Conservation (phyloP, 345 rosid species). For the Heritiera fomes region DNA sequence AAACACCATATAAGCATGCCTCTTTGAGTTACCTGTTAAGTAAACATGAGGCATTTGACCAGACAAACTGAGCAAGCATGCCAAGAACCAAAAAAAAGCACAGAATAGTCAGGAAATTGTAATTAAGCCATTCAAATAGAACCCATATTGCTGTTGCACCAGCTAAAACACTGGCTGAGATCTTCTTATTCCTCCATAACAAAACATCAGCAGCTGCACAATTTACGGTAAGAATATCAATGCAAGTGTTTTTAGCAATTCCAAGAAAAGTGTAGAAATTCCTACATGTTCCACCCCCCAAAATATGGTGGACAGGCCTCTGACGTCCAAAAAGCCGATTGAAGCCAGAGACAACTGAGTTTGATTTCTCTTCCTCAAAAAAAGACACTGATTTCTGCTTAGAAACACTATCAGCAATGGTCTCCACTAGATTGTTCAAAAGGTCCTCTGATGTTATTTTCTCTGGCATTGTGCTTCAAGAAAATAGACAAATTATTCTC, state of each 20-base stretch:
- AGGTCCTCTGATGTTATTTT: slow-evolving; percentile 60
- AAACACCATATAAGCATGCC: slow-evolving; percentile 8
- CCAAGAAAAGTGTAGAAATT: slow-evolving; percentile 1
- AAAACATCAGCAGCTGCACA: slow-evolving; percentile 74
- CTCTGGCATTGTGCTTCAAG: slow-evolving; percentile 58
- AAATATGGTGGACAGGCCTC: slow-evolving; percentile 64
- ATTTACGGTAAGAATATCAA: slow-evolving; percentile 18
- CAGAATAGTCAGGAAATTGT: slow-evolving; percentile 46
- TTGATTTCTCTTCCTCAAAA: slow-evolving; percentile 55
- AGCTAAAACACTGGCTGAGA: slow-evolving; percentile 41
- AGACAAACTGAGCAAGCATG: slow-evolving; percentile 81
- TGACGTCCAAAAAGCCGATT: slow-evolving; percentile 81
- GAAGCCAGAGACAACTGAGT: slow-evolving; percentile 52
- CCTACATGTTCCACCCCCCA: slow-evolving; percentile 94
- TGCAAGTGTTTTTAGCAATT: background rate
- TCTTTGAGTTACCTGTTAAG: slow-evolving; percentile 51
- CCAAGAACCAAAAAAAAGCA: slow-evolving; percentile 68
- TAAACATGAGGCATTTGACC: slow-evolving; percentile 76
- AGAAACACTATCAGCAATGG: slow-evolving; percentile 53
- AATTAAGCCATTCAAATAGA: slow-evolving; percentile 51
- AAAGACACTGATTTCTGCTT: slow-evolving; percentile 65
- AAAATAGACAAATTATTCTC: slow-evolving; percentile 17
- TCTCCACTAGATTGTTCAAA: slow-evolving; percentile 60
- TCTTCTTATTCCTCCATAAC: slow-evolving; percentile 57
- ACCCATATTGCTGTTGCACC: slow-evolving; percentile 49